Conservation (phyloP, 2,329 filamentous ascomycete genomes). For the Apiospora koreana region DNA sequence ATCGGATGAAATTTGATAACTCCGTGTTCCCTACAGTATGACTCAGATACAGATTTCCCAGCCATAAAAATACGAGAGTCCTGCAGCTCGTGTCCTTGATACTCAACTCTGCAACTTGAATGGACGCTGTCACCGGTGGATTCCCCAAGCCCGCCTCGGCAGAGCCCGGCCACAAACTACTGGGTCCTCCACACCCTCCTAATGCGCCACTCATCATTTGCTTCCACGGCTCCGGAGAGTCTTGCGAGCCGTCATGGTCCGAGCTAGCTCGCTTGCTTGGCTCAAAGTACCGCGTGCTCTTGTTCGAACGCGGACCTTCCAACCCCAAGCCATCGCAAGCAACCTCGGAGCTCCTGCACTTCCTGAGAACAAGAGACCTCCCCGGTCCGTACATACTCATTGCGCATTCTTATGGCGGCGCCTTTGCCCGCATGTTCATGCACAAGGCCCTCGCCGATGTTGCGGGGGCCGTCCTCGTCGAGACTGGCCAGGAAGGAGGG, state of each 20-base stretch:
- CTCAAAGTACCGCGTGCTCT: slow-evolving; percentile 23
- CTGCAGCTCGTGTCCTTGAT: no score
- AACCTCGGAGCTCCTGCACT: slow-evolving; percentile 21
- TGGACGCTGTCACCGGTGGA: neutral
- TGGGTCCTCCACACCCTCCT: neutral
- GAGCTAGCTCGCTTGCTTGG: slow-evolving; percentile 21
- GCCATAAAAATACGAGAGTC: no score
- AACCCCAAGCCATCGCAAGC: slow-evolving; percentile 18
- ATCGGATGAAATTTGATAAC: neutral
- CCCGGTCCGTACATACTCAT: slow-evolving; percentile 27
- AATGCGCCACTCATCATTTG: slow-evolving; percentile 27
- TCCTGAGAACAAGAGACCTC: slow-evolving; percentile 16
- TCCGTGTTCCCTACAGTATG: no score
- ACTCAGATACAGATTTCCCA: neutral
- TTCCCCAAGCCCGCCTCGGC: neutral
- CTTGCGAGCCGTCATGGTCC: slow-evolving; percentile 28
- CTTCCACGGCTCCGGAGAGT: slow-evolving; percentile 32
- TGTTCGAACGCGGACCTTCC: slow-evolving; percentile 23
- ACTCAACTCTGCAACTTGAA: neutral
- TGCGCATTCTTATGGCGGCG: slow-evolving; percentile 32
- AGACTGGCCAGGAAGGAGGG: slow-evolving; percentile 33
- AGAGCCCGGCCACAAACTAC: neutral
- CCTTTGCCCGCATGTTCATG: slow-evolving; percentile 29
- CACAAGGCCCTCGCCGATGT: slow-evolving; percentile 18
- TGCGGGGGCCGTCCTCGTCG: slow-evolving; percentile 28